Conservation (phyloP, 2,329 filamentous ascomycete genomes). For the Zasmidium angulare region DNA sequence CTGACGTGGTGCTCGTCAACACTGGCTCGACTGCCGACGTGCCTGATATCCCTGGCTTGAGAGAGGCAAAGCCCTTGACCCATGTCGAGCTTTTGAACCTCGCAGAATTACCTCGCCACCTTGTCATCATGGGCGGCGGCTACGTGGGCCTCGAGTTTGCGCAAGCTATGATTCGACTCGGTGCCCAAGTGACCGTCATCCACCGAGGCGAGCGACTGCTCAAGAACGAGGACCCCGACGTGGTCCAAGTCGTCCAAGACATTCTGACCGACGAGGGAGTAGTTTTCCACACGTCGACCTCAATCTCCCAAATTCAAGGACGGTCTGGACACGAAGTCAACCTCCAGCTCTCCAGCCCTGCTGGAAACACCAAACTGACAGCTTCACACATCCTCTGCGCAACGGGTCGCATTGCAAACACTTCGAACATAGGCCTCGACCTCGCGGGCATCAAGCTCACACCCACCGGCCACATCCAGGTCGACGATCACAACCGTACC, state of each 20-base stretch:
- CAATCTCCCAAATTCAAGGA: background rate
- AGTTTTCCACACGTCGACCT: background rate
- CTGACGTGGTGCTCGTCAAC: constrained; percentile 7
- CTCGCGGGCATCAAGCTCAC: constrained; percentile 4
- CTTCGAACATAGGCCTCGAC: constrained; percentile 3
- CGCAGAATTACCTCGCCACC: constrained; percentile 5
- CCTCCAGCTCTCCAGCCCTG: background rate
- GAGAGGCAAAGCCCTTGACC: constrained; percentile 4
- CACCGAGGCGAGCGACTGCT: background rate
- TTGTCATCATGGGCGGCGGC: constrained; percentile 13
- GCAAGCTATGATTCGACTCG: constrained; percentile 7
- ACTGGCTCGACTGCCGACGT: constrained; percentile 7
- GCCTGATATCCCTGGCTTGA: constrained; percentile 3
- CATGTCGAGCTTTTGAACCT: constrained; percentile 7
- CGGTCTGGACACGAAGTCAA: background rate
- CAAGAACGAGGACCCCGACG: constrained; percentile 8
- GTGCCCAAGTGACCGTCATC: constrained; percentile 7
- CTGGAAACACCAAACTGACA: background rate
- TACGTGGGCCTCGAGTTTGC: constrained; percentile 13
- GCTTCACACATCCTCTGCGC: constrained; percentile 11
- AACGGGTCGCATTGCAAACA: constrained; percentile 10
- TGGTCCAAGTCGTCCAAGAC: background rate
- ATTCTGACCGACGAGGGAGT: constrained; percentile 5
- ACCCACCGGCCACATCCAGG: background rate
- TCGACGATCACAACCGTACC: constrained; percentile 5